Conservation (phyloP, 2,329 filamentous ascomycete genomes). For the Fusarium pseudocircinatum region DNA sequence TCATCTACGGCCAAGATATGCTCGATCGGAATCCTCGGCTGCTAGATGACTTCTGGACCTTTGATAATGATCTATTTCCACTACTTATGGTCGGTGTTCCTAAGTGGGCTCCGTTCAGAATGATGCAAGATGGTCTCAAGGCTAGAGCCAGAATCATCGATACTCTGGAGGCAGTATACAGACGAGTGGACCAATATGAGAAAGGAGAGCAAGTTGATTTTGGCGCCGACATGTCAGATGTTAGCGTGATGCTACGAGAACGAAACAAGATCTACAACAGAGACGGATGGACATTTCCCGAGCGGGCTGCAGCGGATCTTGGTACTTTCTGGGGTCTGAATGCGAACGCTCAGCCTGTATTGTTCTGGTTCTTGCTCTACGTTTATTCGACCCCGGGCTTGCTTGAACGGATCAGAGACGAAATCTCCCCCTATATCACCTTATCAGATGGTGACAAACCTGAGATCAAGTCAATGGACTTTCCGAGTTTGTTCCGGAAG, state of each 20-base stretch:
- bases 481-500: constrained; percentile 7
- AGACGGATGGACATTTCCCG: constrained; percentile 15
- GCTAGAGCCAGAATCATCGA: constrained; percentile 25
- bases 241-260: constrained; percentile 18
- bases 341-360: constrained; percentile 33
- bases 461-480: constrained; percentile 26
- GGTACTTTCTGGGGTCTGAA: constrained; percentile 35
- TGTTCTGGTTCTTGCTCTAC: constrained; percentile 36
- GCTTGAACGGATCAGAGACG: constrained; percentile 17
- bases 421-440: constrained; percentile 15
- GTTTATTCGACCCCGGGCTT: constrained; percentile 27
- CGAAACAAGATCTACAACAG: constrained; percentile 24
- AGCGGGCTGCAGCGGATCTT: constrained; percentile 17
- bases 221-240: constrained; percentile 26
- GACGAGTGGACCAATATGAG: constrained; percentile 10
- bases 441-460: not conserved
- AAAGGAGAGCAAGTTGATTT: constrained; percentile 23
- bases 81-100: constrained; percentile 36
- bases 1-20: constrained; percentile 36
- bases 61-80: constrained; percentile 37
- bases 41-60: constrained; percentile 35
- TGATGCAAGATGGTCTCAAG: constrained; percentile 26
- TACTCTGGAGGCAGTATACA: constrained; percentile 5
- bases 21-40: constrained; percentile 21
- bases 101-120: constrained; percentile 28